phyloP scores from a whole-genome alignment of 1,139 yeast species.

The Torulaspora pretoriensis region DNA sequence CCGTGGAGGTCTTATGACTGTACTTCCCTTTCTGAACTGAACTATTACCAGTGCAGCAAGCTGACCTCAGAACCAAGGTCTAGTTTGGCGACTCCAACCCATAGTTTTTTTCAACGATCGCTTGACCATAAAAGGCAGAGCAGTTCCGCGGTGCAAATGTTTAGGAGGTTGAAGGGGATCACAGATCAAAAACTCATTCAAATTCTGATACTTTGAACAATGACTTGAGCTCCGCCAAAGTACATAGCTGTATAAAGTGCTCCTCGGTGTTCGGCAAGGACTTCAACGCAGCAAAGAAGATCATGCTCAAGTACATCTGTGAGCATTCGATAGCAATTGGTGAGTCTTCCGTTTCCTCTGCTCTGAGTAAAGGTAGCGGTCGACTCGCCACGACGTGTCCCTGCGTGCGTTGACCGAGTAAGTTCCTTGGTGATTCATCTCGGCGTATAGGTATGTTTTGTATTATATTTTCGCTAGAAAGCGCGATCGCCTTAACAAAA shows the following conservation, averaged over 20 bases:
- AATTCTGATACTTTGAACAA: too few species aligned
- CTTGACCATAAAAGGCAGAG: neutral
- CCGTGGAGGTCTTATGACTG: neutral
- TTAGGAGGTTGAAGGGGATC: neutral
- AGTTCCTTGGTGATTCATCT: neutral
- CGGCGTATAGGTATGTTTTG: conserved; percentile 6
- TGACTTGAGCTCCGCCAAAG: neutral
- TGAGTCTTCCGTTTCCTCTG: too few species aligned
- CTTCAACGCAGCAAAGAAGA: too few species aligned
- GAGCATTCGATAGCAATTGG: too few species aligned
- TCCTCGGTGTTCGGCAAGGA: too few species aligned
- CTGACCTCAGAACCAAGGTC: neutral
- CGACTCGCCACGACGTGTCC: too few species aligned
- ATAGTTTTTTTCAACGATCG: neutral
- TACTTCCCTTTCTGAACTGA: too few species aligned
- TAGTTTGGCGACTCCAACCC: neutral
- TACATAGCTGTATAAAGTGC: too few species aligned
- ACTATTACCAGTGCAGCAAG: neutral
- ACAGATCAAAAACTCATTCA: too few species aligned
- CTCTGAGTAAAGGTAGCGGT: too few species aligned
- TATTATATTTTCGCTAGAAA: neutral
- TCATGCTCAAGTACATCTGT: too few species aligned
- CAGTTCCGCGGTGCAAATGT: neutral
- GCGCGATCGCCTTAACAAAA: neutral
- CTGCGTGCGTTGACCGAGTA: too few species aligned